phyloP scores from a whole-genome alignment of 768 basidiomycete genomes.

The Boletus barrowsii region DNA sequence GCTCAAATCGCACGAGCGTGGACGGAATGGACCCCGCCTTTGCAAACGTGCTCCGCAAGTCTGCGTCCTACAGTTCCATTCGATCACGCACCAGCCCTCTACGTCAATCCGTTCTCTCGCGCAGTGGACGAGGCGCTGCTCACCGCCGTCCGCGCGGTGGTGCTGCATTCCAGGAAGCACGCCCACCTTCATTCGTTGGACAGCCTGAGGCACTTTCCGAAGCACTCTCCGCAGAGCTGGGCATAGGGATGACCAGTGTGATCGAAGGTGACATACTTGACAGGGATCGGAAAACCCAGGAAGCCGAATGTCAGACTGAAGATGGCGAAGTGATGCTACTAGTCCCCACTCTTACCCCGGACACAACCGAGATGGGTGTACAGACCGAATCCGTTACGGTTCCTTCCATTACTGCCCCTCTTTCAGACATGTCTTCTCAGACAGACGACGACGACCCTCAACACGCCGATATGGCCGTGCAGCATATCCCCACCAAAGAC shows the following conservation, averaged over 20 bases:
- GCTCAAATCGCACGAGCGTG: conserved; percentile 65
- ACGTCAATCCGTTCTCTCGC: conserved; percentile 53
- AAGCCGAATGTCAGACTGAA: conserved; percentile 69
- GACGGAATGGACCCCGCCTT: conserved; percentile 89
- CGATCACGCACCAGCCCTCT: conserved; percentile 55
- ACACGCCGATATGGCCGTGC: conserved; percentile 45
- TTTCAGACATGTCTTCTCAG: conserved; percentile 43
- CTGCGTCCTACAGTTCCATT: conserved; percentile 40
- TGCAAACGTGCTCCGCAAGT: conserved; percentile 70
- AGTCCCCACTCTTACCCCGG: conserved; percentile 28
- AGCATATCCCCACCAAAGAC: conserved; percentile 38
- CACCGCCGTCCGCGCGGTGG: conserved; percentile 61
- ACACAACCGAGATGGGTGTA: conserved; percentile 39
- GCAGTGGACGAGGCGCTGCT: conserved; percentile 47
- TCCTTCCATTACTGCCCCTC: conserved; percentile 11
- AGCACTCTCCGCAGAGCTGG: conserved; percentile 68
- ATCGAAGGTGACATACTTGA: conserved; percentile 39
- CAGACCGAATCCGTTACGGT: conserved; percentile 34
- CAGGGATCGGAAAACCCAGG: conserved; percentile 51
- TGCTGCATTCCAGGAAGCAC: conserved; percentile 63
- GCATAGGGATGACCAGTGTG: conserved; percentile 44
- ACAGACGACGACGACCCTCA: conserved; percentile 41
- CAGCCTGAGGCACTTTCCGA: conserved; percentile 69
- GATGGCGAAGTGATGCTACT: conserved; percentile 31
- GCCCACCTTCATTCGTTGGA: conserved; percentile 69